Conservation (phyloP, 306 rosid species). For the Sechiopsis laciniata region DNA sequence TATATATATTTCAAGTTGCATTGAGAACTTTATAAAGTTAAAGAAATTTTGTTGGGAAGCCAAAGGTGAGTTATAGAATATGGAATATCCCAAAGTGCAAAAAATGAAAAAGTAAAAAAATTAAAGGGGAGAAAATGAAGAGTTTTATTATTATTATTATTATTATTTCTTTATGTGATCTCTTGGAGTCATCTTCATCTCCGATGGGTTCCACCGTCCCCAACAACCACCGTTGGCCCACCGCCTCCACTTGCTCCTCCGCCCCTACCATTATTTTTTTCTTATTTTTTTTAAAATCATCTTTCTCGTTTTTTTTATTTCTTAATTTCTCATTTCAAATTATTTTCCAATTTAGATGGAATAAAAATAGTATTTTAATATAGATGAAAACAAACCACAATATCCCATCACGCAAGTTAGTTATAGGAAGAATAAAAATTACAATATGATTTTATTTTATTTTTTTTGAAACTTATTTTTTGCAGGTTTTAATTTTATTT, state of each 20-base stretch:
- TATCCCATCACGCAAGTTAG: too few relatives aligned
- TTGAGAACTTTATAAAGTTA: background rate
- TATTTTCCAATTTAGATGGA: background rate
- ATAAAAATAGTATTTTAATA: too few relatives aligned
- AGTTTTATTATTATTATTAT: background rate
- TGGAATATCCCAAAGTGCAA: conserved; percentile 14
- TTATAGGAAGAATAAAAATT: too few relatives aligned
- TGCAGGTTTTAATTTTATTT: too few relatives aligned
- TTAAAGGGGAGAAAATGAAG: background rate
- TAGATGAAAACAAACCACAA: too few relatives aligned
- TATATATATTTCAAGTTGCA: background rate
- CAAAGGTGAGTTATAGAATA: conserved; percentile 16
- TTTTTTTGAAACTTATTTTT: too few relatives aligned
- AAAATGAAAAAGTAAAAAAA: background rate
- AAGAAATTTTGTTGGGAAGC: background rate
- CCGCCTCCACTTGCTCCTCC: conserved; percentile 5
- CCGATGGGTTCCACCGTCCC: conserved; percentile 21
- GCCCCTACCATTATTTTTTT: background rate
- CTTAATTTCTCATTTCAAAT: too few relatives aligned
- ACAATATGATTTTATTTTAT: too few relatives aligned
- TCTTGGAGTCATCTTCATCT: background rate
- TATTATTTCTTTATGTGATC: background rate
- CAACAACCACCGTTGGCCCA: conserved; percentile 20
- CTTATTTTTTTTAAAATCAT: background rate
- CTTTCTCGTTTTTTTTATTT: background rate